These are phyloP conservation scores for Fusarium domesticum DNA, from an alignment of 2,329 filamentous ascomycete species.

Conservation along the genomic window DNA sequence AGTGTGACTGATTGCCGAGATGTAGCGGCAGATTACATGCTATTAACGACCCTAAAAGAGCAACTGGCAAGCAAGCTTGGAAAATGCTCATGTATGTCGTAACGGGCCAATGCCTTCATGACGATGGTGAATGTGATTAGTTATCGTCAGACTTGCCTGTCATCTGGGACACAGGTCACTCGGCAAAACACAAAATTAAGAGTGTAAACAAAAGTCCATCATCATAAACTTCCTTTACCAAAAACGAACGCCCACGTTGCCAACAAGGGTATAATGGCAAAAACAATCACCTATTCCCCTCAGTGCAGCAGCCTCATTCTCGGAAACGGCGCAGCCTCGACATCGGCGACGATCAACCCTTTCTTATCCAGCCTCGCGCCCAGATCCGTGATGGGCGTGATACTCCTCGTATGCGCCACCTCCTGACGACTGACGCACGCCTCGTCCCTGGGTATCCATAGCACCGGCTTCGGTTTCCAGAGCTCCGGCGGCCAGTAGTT, in stretches of 20 bases:
- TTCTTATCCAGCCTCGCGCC: slow-evolving; percentile 35
- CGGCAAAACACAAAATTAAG: too few relatives aligned
- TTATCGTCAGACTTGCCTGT: too few relatives aligned
- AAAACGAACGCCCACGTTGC: slow-evolving; percentile 17
- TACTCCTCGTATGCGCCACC: slow-evolving; percentile 65
- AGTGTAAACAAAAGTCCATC: too few relatives aligned
- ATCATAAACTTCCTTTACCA: too few relatives aligned
- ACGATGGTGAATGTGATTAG: too few relatives aligned
- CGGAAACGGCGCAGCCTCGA: slow-evolving; percentile 39
- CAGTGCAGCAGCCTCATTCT: slow-evolving; percentile 41
- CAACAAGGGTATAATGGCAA: slow-evolving; percentile 27
- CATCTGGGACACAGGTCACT: too few relatives aligned
- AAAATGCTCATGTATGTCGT: too few relatives aligned
- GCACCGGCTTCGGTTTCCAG: slow-evolving; percentile 60
- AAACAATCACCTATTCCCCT: slow-evolving; percentile 17
- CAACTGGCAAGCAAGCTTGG: too few relatives aligned
- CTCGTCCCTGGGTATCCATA: slow-evolving; percentile 83
- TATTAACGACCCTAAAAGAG: too few relatives aligned
- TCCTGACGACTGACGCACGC: slow-evolving; percentile 76
- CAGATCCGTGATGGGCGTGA: slow-evolving; percentile 73
- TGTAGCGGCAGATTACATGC: too few relatives aligned
- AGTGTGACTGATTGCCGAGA: too few relatives aligned
- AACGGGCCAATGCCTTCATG: too few relatives aligned
- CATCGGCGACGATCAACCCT: slow-evolving; percentile 35
- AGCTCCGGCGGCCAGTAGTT: slow-evolving; percentile 65